phyloP scores from a whole-genome alignment of 495 filamentous ascomycete species.

The Penicillium crystallinum region DNA sequence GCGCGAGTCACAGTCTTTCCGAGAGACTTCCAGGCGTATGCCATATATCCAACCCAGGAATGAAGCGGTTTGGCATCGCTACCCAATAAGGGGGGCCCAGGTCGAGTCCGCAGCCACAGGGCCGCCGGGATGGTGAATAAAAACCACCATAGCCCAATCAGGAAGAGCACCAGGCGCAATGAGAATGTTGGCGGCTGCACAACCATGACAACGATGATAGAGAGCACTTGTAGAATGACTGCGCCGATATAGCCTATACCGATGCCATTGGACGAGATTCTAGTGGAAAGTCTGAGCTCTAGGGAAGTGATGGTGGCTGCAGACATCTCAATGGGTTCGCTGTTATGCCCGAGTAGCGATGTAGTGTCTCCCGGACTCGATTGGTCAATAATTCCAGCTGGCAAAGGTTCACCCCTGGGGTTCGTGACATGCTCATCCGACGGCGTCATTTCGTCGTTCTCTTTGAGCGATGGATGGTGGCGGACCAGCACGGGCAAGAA shows the following conservation, averaged over 20 bases:
- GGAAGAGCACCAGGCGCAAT: conserved; percentile 75
- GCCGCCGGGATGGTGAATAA: conserved; percentile 84
- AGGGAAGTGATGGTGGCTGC: conserved; percentile 38
- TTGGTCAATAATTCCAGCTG: neutral
- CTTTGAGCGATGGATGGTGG: conserved; percentile 54
- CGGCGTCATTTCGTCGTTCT: neutral
- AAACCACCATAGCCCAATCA: conserved; percentile 94
- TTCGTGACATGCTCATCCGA: neutral
- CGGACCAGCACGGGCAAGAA: conserved; percentile 78
- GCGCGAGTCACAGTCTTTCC: conserved; percentile 75
- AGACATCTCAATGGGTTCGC: conserved; percentile 12
- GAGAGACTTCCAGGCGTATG: conserved; percentile 79
- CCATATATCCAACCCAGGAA: conserved; percentile 59
- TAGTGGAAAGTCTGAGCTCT: conserved; percentile 70
- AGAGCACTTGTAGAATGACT: conserved; percentile 70
- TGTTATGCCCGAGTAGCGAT: conserved; percentile 20
- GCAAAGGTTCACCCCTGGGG: conserved; percentile 29
- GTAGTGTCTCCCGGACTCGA: conserved; percentile 28
- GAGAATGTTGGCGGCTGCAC: conserved; percentile 72
- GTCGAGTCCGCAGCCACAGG: conserved; percentile 84
- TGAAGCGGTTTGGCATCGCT: conserved; percentile 34
- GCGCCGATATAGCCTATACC: conserved; percentile 86
- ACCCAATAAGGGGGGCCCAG: conserved; percentile 68
- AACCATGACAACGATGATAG: conserved; percentile 63
- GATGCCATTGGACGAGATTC: conserved; percentile 84